Evolutionary conservation across 352 stramenopile species (phyloP).

Genomic region (Peronospora destructor): DNA sequence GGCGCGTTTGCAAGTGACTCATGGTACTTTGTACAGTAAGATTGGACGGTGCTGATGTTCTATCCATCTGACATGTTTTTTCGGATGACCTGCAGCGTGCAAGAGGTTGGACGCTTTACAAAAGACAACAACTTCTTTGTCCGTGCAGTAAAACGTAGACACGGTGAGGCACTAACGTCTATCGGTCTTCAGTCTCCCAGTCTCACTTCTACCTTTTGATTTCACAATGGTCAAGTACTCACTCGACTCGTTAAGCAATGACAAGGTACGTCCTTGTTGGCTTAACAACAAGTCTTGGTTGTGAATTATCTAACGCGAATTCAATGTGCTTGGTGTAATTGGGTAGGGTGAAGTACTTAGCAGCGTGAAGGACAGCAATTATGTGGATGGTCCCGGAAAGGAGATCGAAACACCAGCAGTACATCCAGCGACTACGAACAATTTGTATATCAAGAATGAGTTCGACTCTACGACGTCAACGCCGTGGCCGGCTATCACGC

Average conservation of each 20-base stretch:
- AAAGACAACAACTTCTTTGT: slow-evolving; percentile 16
- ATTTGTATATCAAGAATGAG: too few relatives aligned
- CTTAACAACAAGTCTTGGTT: neutral
- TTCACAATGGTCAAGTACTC: slow-evolving; percentile 26
- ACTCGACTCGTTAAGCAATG: slow-evolving; percentile 20
- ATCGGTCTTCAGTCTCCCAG: slow-evolving; percentile 6
- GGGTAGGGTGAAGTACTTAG: slow-evolving; percentile 9
- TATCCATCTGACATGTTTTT: slow-evolving; percentile 21
- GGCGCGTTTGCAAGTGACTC: slow-evolving; percentile 8
- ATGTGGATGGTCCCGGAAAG: too few relatives aligned
- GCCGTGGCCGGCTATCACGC: too few relatives aligned
- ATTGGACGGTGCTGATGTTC: slow-evolving; percentile 19
- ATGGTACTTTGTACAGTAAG: slow-evolving; percentile 4
- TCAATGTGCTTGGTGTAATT: neutral
- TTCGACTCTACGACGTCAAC: too few relatives aligned
- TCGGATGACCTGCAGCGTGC: slow-evolving; percentile 14
- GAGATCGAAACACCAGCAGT: too few relatives aligned
- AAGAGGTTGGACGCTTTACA: slow-evolving; percentile 9
- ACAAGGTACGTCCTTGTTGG: slow-evolving; percentile 10
- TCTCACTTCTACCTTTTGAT: slow-evolving; percentile 23
- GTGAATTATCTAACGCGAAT: slow-evolving; percentile 6
- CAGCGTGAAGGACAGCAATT: slow-evolving; percentile 5
- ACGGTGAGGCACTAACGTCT: too few relatives aligned
- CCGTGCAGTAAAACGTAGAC: too few relatives aligned
- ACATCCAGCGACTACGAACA: too few relatives aligned